phyloP scores from a whole-genome alignment of 768 basidiomycete species.

The Neoboletus brunneissimus region DNA sequence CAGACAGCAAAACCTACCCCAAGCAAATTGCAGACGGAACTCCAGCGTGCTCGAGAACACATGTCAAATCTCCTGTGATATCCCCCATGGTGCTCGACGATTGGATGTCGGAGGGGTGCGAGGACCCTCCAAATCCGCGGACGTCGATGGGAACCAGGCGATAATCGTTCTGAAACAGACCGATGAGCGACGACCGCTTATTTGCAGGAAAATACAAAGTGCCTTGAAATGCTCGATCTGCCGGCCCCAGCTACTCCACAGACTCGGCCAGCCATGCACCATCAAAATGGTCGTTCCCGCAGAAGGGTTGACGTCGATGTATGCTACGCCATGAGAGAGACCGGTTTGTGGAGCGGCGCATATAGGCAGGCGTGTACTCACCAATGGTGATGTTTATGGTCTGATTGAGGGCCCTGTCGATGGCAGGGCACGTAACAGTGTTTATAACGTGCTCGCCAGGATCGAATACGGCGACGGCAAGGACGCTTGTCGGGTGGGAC shows the following conservation, averaged over 20 bases:
- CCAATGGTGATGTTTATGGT: constrained; percentile 44
- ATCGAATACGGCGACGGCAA: constrained; percentile 30
- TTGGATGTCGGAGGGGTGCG: constrained; percentile 59
- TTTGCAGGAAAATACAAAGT: background rate
- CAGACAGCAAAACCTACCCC: constrained; percentile 42
- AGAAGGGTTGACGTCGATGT: constrained; percentile 58
- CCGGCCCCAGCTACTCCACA: constrained; percentile 73
- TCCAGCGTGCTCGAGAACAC: constrained; percentile 53
- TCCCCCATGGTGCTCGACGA: constrained; percentile 60
- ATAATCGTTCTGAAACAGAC: constrained; percentile 49
- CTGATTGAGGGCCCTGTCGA: constrained; percentile 35
- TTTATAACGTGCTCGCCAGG: constrained; percentile 37
- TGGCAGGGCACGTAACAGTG: constrained; percentile 40
- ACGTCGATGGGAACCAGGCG: constrained; percentile 60
- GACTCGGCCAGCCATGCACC: constrained; percentile 77
- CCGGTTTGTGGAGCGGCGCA: background rate
- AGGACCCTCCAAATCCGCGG: constrained; percentile 69
- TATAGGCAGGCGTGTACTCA: constrained; percentile 29
- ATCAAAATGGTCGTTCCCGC: constrained; percentile 55
- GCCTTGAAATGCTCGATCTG: constrained; percentile 70
- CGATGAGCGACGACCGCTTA: background rate
- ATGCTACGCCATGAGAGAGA: constrained; percentile 39
- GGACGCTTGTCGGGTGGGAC: background rate
- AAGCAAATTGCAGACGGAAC: constrained; percentile 54
- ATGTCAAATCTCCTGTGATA: constrained; percentile 59